Conservation (phyloP, 441 rosid genomes). For the Adansonia madagascariensis region DNA sequence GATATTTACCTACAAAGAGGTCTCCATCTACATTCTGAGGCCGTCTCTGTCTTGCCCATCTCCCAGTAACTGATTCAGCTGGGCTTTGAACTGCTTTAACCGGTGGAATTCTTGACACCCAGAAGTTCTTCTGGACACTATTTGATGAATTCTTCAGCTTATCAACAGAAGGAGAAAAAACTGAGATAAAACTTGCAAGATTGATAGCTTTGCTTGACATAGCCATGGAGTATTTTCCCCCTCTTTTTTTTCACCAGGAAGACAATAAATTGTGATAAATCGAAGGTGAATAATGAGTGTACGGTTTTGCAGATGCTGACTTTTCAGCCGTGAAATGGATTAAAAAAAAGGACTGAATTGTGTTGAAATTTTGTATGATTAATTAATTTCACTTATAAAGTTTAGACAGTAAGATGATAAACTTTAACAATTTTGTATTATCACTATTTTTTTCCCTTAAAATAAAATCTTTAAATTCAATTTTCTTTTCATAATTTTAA, state of each 20-base stretch:
- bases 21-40: conserved; percentile 55
- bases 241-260: background rate
- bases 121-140: background rate
- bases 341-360: background rate
- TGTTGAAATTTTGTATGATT: background rate
- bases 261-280: background rate
- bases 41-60: conserved; percentile 38
- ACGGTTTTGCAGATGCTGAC: background rate
- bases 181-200: background rate
- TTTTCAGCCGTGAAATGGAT: background rate
- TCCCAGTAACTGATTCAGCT: conserved; percentile 9
- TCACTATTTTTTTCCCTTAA: background rate
- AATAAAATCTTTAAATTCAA: background rate
- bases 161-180: background rate
- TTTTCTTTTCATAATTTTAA: background rate
- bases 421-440: background rate
- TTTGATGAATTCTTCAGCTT: conserved; percentile 19
- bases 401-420: background rate
- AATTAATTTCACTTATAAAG: background rate
- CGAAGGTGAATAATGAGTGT: background rate
- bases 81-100: conserved; percentile 39
- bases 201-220: conserved; percentile 26
- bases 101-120: conserved; percentile 20
- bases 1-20: conserved; percentile 51
- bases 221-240: conserved; percentile 6